Evolutionary conservation across 208 protist species (phyloP).

Genomic region (Trypanosoma boissoni): DNA sequence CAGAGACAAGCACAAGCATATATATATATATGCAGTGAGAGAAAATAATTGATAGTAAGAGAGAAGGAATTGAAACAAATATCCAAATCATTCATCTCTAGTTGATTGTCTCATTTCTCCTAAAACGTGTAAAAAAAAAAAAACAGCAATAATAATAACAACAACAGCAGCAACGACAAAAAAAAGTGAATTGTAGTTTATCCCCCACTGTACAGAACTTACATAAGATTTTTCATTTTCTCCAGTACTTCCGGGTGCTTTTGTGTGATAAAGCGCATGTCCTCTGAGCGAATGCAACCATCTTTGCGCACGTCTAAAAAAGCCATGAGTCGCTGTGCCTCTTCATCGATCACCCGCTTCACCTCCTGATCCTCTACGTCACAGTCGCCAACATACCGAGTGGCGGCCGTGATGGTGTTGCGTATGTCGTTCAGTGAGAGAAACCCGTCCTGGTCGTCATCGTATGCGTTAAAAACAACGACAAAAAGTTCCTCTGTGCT

Average conservation of each 20-base stretch:
- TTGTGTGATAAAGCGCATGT: conserved; percentile 76
- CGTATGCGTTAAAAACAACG: conserved; percentile 92
- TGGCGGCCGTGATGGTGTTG: conserved; percentile 86
- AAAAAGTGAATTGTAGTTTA: conserved; percentile 4
- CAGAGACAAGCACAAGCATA: too few species aligned
- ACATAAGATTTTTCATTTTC: conserved; percentile 90
- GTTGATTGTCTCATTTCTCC: too few species aligned
- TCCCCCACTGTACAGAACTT: background rate
- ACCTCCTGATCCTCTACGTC: conserved; percentile 78
- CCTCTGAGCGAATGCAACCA: conserved; percentile 63
- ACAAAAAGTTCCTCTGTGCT: conserved; percentile 87
- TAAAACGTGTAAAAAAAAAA: conserved; percentile 18
- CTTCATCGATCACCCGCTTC: conserved; percentile 68
- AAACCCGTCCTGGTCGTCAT: conserved; percentile 90
- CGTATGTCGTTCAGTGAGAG: conserved; percentile 83
- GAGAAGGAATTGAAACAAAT: too few species aligned
- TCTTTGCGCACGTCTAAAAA: conserved; percentile 84
- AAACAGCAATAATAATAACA: conserved; percentile 11
- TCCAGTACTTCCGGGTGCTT: conserved; percentile 86
- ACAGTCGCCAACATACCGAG: conserved; percentile 86
- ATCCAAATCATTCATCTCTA: too few species aligned
- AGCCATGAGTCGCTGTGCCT: conserved; percentile 74
- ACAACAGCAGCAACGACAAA: conserved; percentile 1
- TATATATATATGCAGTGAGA: too few species aligned
- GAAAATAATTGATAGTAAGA: too few species aligned